Evolutionary conservation across 1,284 basidiomycete genomes (phyloP), one percentile per base, ranked within the genome.

Genomic region (Rhodotorula mucilaginosa): DNA sequence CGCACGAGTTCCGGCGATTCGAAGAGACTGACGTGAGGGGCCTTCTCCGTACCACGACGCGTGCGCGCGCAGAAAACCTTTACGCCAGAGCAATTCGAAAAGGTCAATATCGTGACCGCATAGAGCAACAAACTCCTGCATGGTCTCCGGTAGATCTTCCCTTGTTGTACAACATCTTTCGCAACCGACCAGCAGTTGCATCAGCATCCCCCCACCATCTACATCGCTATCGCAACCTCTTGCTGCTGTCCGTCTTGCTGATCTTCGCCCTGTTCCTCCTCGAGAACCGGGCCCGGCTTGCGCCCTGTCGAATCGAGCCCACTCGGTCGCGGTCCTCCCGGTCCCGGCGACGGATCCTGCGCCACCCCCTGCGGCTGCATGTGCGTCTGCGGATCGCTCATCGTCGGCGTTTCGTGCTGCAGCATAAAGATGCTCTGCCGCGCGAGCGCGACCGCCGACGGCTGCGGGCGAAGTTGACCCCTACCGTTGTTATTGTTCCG

Each of bases 41-140:
- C 26, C 26, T 26, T 26, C 26, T 26, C 26, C 26, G 26, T 26
- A 26, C 26, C 26, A 26, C 26, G 26, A 26, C 26, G 26, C 26
- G 26, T 26, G 26, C 26, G 26, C 26, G 29, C 13, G 18, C 66
- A 76, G 74, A 74, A 72, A 67, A 68, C 74, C 16, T 74, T 63
- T 31, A 76, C 74, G 7, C 74, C 74, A 3, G 63, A 72, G 59
- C 74, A 76, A 56, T 76, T 72, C 52, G 72, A 68, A 21, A 70
- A 69, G n/a, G 48, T 75, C 65, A 73, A 71, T 29, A 62, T 73
- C 46, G 69, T 68, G 5, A 59, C 47, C n/a, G 31, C 29, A 18
- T 65, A 26, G 39, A 60, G 23, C 21, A 23, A 15, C 21, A 12
- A 15, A 2, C n/a, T 5, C n/a, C 19, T 10, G 19, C 19, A 44